Base-by-base conservation (phyloP, 73 alveolate genomes). In the Loxodes magnus region DNA sequence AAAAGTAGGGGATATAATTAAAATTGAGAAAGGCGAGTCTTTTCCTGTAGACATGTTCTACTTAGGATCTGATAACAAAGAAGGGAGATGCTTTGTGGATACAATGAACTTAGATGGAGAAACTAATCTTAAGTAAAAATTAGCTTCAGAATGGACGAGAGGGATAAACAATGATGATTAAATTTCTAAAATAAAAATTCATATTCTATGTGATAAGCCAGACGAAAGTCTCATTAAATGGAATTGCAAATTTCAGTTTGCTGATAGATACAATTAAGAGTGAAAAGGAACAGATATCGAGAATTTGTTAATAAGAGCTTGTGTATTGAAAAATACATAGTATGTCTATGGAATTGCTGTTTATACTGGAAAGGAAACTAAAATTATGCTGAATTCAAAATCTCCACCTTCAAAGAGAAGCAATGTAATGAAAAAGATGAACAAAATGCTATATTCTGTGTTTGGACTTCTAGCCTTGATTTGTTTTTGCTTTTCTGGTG, bases 41-140 rank as follows among this genome's bases (percentile, higher is more conserved):
- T 60, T 85, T 24, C 90, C 96, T 7, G 91, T 94, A 1, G 96
- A 85, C 61, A 64, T 78, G 19, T 34, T 85, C 53, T 33, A 80
- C 1, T 21, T 80, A 4, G 55, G 57, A 27, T 36, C 80, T 26
- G 43, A 82, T 5, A 70, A 56, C 61, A 56, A 51, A 5, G 64
- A 56, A 36, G 88, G 89, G 3, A 64, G 74, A 41, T 68, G 84
- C 41, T 85, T 77, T 48, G 90, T 85, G 0, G 93, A 85, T 61
- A 85, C 96, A 17, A 85, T 76, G 84, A 79, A 79, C 51, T 62
- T 85, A 6, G 94, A 85, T 60, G 96, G 96, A 2, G 96, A 85
- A 52, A 80, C 92, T 15, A 85, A 85, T 71, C 55, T 81, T 21
- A 88, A 88, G 53, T 84, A 73, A 4, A 88, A 87, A 51, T 51